Conservation (phyloP, 768 basidiomycete species). For the Kwoniella sp. region DNA sequence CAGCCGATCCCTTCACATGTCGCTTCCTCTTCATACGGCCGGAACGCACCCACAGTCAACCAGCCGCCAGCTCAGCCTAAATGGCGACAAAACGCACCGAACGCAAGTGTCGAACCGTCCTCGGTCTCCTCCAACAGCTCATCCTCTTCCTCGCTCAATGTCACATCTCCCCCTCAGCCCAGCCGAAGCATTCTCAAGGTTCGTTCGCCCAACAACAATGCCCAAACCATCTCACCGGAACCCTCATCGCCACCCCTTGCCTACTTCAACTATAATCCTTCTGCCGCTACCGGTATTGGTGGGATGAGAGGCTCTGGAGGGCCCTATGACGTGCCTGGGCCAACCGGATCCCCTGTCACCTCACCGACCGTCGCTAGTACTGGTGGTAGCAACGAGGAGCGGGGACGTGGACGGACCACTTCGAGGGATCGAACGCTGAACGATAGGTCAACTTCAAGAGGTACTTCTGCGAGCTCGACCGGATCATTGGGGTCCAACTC, state of each 20-base stretch:
- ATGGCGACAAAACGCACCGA: slow-evolving; percentile 29
- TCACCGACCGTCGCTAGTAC: slow-evolving; percentile 13
- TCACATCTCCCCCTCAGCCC: slow-evolving; percentile 31
- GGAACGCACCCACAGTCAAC: slow-evolving; percentile 34
- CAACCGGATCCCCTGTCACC: slow-evolving; percentile 29
- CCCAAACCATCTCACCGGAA: slow-evolving; percentile 22
- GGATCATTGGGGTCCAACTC: slow-evolving; percentile 25
- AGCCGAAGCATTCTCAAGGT: slow-evolving; percentile 55
- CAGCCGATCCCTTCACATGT: slow-evolving; percentile 55
- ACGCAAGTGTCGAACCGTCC: slow-evolving; percentile 39
- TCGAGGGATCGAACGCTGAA: slow-evolving; percentile 27
- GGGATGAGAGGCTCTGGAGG: slow-evolving; percentile 41
- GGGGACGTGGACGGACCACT: slow-evolving; percentile 17
- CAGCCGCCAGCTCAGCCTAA: slow-evolving; percentile 43
- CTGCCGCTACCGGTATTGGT: slow-evolving; percentile 55
- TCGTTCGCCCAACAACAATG: slow-evolving; percentile 30
- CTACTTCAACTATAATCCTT: slow-evolving; percentile 56
- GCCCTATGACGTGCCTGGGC: slow-evolving; percentile 26
- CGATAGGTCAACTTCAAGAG: slow-evolving; percentile 39
- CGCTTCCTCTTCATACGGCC: slow-evolving; percentile 29
- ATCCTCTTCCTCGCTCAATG: slow-evolving; percentile 29
- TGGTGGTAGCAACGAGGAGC: slow-evolving; percentile 13
- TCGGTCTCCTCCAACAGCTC: slow-evolving; percentile 56
- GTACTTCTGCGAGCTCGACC: slow-evolving; percentile 33
- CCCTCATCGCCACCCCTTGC: slow-evolving; percentile 41